Conservation (phyloP, 164 flowering plant species). For the Vitis amurensis region DNA sequence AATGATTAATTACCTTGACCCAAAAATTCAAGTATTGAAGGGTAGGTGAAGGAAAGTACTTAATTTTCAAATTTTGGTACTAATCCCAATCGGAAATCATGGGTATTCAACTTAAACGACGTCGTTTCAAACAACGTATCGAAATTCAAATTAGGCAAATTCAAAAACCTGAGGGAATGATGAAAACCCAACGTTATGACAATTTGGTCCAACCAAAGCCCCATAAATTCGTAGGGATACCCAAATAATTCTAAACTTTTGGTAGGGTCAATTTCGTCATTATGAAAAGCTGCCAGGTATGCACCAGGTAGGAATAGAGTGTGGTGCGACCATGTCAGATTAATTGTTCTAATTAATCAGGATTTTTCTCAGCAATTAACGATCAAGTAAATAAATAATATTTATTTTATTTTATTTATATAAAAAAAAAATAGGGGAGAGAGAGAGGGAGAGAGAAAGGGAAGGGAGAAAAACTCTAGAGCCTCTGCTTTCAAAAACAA, state of each 20-base stretch:
- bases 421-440: background rate
- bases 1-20: too few species aligned
- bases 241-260: background rate
- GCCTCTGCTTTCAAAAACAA: background rate
- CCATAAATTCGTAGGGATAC: background rate
- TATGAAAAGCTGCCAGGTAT: slow-evolving; percentile 9
- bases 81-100: too few species aligned
- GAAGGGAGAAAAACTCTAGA: background rate
- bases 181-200: background rate
- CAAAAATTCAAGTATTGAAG: too few species aligned
- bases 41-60: too few species aligned
- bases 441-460: background rate
- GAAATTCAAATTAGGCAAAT: too few species aligned
- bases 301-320: slow-evolving; percentile 14
- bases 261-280: slow-evolving; percentile 7
- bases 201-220: background rate
- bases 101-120: too few species aligned
- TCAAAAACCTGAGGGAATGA: too few species aligned
- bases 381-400: too few species aligned
- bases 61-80: too few species aligned
- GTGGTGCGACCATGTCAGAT: slow-evolving; percentile 6
- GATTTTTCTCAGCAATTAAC: background rate
- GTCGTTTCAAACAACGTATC: too few species aligned
- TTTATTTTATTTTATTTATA: too few species aligned
- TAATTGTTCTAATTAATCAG: slow-evolving; percentile 3